These are phyloP conservation scores for Incumbomyces delicatus DNA, from an alignment of 2,329 filamentous ascomycete genomes.

Conservation along the genomic window DNA sequence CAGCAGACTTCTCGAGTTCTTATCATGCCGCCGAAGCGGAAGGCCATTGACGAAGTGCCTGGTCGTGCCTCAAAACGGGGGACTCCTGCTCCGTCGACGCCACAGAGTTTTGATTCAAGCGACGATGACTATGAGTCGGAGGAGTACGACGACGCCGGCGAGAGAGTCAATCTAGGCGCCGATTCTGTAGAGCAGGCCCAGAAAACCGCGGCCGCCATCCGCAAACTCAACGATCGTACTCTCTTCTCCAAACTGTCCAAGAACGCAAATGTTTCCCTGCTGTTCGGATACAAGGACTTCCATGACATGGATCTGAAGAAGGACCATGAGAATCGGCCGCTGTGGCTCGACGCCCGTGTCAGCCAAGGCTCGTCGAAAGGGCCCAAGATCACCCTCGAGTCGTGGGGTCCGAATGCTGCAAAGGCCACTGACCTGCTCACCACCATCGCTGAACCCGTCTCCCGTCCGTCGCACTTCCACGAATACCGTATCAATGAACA, in stretches of 20 bases:
- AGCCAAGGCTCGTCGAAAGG: constrained; percentile 48
- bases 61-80: constrained; percentile 40
- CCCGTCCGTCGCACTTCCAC: constrained; percentile 80
- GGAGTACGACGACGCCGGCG: constrained; percentile 25
- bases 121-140: constrained; percentile 50
- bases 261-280: constrained; percentile 14
- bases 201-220: constrained; percentile 44
- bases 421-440: constrained; percentile 91
- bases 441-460: constrained; percentile 87
- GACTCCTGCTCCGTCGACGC: constrained; percentile 35
- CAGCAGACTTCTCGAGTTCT: background rate
- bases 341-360: constrained; percentile 73
- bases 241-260: constrained; percentile 3
- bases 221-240: constrained; percentile 21
- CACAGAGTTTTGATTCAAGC: constrained; percentile 40
- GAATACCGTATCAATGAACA: constrained; percentile 88
- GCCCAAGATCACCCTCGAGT: constrained; percentile 75
- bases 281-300: constrained; percentile 62
- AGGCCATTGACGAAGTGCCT: constrained; percentile 28
- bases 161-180: constrained; percentile 38
- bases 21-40: constrained; percentile 34
- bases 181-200: constrained; percentile 30
- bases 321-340: constrained; percentile 78
- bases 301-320: constrained; percentile 73
- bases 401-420: constrained; percentile 77